phyloP scores from a whole-genome alignment of 208 protist species.

The Trypanosoma grayi region DNA sequence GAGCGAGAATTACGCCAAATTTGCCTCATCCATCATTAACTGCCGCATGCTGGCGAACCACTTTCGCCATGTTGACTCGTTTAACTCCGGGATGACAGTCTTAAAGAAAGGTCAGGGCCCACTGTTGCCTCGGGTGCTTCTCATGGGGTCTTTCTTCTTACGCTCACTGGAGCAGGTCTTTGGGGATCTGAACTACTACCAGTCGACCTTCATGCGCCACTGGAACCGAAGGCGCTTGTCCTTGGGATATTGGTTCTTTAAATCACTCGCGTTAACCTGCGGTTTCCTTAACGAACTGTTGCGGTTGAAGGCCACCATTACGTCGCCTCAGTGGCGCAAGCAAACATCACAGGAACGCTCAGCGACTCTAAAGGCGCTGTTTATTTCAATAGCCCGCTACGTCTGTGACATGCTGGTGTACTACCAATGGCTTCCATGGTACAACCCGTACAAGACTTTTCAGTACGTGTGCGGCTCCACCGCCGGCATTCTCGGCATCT shows the following conservation, averaged over 20 bases:
- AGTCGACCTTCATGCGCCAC: constrained; percentile 72
- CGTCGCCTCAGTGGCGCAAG: constrained; percentile 13
- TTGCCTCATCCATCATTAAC: constrained; percentile 76
- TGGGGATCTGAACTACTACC: constrained; percentile 81
- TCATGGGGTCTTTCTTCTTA: constrained; percentile 51
- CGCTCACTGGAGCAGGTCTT: constrained; percentile 78
- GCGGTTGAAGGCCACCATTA: constrained; percentile 3
- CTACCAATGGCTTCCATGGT: constrained; percentile 86
- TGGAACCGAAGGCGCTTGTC: constrained; percentile 71
- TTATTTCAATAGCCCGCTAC: constrained; percentile 63
- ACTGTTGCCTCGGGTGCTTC: constrained; percentile 52
- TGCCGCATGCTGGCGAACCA: constrained; percentile 89
- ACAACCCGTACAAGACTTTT: constrained; percentile 64
- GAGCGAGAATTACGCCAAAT: constrained; percentile 32
- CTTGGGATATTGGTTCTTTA: constrained; percentile 87
- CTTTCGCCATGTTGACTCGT: constrained; percentile 47
- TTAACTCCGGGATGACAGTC: constrained; percentile 23
- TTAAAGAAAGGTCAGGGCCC: constrained; percentile 24
- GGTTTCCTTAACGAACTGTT: constrained; percentile 52
- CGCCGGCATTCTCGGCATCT: constrained; percentile 76
- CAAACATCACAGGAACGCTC: constrained; percentile 20
- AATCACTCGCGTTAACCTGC: constrained; percentile 82
- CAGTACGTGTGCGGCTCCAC: constrained; percentile 64
- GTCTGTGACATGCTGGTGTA: constrained; percentile 90
- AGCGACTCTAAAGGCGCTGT: constrained; percentile 34